phyloP scores from a whole-genome alignment of 1,284 basidiomycete species.

The Fereydounia khargensis region DNA sequence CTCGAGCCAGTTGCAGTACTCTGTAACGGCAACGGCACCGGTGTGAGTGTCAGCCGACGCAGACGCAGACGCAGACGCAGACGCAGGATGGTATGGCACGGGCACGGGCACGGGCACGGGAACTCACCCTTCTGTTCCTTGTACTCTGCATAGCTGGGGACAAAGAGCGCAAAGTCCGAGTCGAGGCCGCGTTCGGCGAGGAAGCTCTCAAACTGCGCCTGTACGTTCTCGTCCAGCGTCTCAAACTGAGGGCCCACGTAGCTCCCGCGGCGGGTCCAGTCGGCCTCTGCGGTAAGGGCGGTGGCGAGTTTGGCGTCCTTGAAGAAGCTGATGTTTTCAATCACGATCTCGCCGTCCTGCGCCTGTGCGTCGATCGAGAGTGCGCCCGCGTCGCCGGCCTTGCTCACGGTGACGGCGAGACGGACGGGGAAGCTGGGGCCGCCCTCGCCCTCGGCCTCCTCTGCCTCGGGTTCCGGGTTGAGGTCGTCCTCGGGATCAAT shows the following conservation, averaged over 20 bases:
- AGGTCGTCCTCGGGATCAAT: constrained; percentile 57
- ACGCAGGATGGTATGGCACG: constrained; percentile 62
- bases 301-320: constrained; percentile 71
- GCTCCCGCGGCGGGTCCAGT: constrained; percentile 84
- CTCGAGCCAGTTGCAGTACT: constrained; percentile 86
- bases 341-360: constrained; percentile 72
- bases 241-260: constrained; percentile 95
- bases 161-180: constrained; percentile 66
- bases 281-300: constrained; percentile 79
- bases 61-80: too few species aligned
- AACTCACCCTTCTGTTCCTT: constrained; percentile 52
- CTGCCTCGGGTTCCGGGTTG: constrained; percentile 58
- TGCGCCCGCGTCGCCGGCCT: constrained; percentile 62
- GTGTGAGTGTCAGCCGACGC: too few species aligned
- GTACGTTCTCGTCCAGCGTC: constrained; percentile 79
- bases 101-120: not conserved
- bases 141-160: constrained; percentile 56
- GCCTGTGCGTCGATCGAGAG: constrained; percentile 52
- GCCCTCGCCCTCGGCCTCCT: constrained; percentile 27
- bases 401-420: constrained; percentile 76
- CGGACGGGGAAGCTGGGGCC: constrained; percentile 66
- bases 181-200: constrained; percentile 83
- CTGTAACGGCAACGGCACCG: constrained; percentile 62
- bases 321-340: constrained; percentile 89
- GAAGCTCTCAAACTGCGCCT: constrained; percentile 80